Conservation (phyloP, 306 rosid species). For the Chamaecrista fasciculata region DNA sequence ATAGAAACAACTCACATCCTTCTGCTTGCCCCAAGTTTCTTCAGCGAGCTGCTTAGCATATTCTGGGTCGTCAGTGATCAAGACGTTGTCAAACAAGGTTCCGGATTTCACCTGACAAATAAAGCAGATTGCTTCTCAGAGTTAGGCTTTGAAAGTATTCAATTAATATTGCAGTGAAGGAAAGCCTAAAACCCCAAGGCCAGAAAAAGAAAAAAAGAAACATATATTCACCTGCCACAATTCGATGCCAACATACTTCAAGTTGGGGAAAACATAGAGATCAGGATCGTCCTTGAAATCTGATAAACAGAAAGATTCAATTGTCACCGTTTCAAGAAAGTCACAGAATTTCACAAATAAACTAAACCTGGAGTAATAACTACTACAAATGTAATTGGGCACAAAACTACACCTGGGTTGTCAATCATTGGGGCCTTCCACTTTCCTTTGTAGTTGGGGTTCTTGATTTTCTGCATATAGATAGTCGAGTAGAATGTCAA, state of each 20-base stretch:
- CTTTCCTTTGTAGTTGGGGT: conserved; percentile 86
- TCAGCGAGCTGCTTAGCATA: conserved; percentile 88
- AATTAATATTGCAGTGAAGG: neutral
- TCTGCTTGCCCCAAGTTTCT: conserved; percentile 89
- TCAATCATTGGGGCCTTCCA: conserved; percentile 96
- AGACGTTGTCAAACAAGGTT: conserved; percentile 82
- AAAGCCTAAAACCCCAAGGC: neutral
- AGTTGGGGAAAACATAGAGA: conserved; percentile 78
- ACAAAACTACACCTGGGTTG: conserved; percentile 70
- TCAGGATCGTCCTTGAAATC: conserved; percentile 92
- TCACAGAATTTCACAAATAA: neutral
- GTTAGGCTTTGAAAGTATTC: conserved; percentile 1
- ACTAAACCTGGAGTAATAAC: neutral
- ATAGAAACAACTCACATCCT: conserved; percentile 56
- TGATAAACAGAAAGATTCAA: conserved; percentile 33
- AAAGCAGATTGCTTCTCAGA: conserved; percentile 27
- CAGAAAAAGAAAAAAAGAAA: neutral
- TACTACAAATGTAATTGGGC: neutral
- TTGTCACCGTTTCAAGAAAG: neutral
- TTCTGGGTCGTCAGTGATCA: conserved; percentile 81
- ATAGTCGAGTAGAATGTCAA: too few relatives aligned
- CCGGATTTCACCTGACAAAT: conserved; percentile 88
- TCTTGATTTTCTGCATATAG: conserved; percentile 75
- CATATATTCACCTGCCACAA: conserved; percentile 81
- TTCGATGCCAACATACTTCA: conserved; percentile 94